Base-by-base conservation (phyloP, 2,329 filamentous ascomycete genomes). In the Epichloe bromicola region DNA sequence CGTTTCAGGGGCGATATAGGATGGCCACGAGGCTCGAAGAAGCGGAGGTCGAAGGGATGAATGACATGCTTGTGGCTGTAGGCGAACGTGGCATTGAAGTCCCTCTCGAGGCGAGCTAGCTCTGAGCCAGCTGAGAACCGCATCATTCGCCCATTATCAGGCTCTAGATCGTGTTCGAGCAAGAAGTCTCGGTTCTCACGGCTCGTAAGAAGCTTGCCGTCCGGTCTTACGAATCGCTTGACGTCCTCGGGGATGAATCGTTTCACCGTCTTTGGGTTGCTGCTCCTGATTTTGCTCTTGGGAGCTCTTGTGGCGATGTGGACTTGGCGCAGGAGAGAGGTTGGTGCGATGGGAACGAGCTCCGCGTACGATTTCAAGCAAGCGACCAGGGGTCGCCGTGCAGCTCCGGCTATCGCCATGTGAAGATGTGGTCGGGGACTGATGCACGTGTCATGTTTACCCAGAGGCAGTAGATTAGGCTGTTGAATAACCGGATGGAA, bases 21-120 rank as follows among this genome's bases (percentile, higher is more conserved):
- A 46, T 70, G 64, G 5, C 63, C 65, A 10, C 58, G 58, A 1
- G 63, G 60, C 5, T 61, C 60, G 19, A 71, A 59, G 51, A 60
- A 67, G 5, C 56, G 56, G 14, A 66, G 54, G 49, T 70, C 60
- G 51, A 61, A 61, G 4, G 63, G 61, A 33, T 64, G 59, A 45
- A 70, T 54, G 50, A 65, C 55, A 54, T 70, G 62, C 8, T 52
- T 48, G 10, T 59, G 51, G 19, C 57, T 60, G 47, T 61, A 65
- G 17, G 55, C 56, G 7, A 67, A 39, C 2, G 49, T 55, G 47
- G 61, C 56, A 33, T 54, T 49, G 47, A 62, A 65, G 6, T 54
- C 42, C 3, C 50, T 48, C 10, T 48, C 23, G 4, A 62, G 39
- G 17, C 43, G 41, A 8, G 50, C 46, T 4, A 62, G 41, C 11